These are phyloP conservation scores for Brassica juncea DNA, from an alignment of 345 rosid species.

Conservation along the genomic window DNA sequence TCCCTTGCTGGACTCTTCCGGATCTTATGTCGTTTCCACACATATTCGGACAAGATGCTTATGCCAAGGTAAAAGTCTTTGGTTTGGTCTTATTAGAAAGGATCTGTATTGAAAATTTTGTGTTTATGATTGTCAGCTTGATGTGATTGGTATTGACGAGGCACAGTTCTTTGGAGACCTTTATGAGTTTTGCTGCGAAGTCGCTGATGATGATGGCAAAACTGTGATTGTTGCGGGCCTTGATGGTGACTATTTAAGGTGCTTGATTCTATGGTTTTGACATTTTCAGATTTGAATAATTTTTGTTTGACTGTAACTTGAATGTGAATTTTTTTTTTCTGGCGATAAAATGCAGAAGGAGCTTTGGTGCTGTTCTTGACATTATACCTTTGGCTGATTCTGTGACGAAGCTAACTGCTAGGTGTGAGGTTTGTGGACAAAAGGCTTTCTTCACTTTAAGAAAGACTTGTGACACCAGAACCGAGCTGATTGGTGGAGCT, in stretches of 20 bases:
- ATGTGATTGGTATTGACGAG: conserved; percentile 93
- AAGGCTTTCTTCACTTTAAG: conserved; percentile 78
- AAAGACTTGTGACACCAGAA: conserved; percentile 58
- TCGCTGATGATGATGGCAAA: conserved; percentile 86
- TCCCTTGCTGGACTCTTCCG: conserved; percentile 80
- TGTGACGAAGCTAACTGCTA: conserved; percentile 70
- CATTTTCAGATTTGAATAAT: background rate
- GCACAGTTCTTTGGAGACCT: conserved; percentile 94
- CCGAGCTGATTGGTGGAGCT: conserved; percentile 77
- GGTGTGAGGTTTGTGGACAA: conserved; percentile 84
- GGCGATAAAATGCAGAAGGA: conserved; percentile 49
- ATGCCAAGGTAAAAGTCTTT: conserved; percentile 48
- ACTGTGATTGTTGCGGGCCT: conserved; percentile 76
- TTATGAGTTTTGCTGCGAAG: conserved; percentile 81
- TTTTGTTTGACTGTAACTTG: background rate
- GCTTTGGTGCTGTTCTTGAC: conserved; percentile 86
- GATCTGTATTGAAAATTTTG: background rate
- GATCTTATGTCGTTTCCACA: conserved; percentile 63
- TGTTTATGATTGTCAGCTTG: conserved; percentile 50
- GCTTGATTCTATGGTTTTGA: background rate
- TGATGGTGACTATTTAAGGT: conserved; percentile 94
- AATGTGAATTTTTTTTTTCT: background rate
- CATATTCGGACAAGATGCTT: conserved; percentile 61
- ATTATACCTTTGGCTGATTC: conserved; percentile 82
- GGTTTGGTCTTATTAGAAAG: conserved; percentile 15